Base-by-base conservation (phyloP, 2,329 filamentous ascomycete genomes). In the Cytospora chrysosperma region DNA sequence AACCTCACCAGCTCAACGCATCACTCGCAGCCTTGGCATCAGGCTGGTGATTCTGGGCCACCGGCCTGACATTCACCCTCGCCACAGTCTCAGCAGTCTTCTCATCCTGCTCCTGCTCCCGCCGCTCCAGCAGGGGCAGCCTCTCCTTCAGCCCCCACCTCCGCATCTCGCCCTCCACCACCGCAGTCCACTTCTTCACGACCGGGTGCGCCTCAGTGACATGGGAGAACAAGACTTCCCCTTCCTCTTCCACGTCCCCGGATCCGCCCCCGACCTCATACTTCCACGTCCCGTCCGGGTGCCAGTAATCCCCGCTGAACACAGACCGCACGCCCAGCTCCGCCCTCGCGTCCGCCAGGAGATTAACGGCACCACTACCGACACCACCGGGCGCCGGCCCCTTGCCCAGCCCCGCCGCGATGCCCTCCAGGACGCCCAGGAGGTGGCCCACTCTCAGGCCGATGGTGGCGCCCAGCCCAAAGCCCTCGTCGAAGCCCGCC, bases 401-500 rank as follows among this genome's bases (percentile, higher is more conserved):
- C n/a, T n/a, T 55, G 61, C 62, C 54, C 7, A 84, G 68, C 12
- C 86, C 85, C 17, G 78, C 77, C 0, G 79, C 75, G 24, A 97
- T 76, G 0, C 90, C 92, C 71, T 96, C 91, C 7, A 97, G 72
- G 4, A 91, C 78, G 0, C 95, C 95, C 4, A 96, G 75, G 15
- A 96, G 77, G 68, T 86, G 87, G 0, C 95, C 95, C 0, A 88
- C 89, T 30, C 83, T 82, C 67, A 90, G 75, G 0, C 94, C 95
- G 32, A 98, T 78, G 58, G 89, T 87, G 0, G 92, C 93, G 15
- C 95, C 95, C 0, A 98, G 81, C 17, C 87, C 82, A 74, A 93
- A 98, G 0, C 94, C 94, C 68, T 94, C 91, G 73, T 99, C 95
- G 72, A 99, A 98, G 0, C 94, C 94, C 17, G 82, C 82, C 76